Percentiles rank a stretch among this genome's conserved stretches.
Conservation (phyloP, 441 rosid genomes). For the Eruca vesicaria region DNA sequence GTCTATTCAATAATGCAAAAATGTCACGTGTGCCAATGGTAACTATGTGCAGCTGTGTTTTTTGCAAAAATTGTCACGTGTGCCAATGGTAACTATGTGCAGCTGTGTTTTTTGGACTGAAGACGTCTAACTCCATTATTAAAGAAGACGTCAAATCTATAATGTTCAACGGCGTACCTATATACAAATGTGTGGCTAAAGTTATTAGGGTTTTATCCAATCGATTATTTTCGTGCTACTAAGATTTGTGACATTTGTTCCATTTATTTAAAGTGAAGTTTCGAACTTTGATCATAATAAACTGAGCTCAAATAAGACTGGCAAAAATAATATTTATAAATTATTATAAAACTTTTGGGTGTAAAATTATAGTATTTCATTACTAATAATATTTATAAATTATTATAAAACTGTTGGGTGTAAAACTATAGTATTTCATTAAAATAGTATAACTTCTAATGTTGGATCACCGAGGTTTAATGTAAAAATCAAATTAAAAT, state of each 20-base stretch:
- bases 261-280: background rate
- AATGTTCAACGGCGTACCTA: slow-evolving; percentile 3
- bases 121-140: background rate
- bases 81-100: background rate
- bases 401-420: no score
- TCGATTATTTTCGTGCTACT: background rate
- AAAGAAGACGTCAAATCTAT: background rate
- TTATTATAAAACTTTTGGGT: no score
- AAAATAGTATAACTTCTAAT: no score
- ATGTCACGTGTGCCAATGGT: slow-evolving; percentile 22
- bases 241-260: background rate
- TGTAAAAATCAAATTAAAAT: no score
- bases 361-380: no score
- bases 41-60: background rate
- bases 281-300: background rate
- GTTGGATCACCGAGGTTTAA: no score
- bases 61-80: slow-evolving; percentile 18
- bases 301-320: background rate
- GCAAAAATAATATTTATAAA: background rate
- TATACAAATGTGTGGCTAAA: background rate
- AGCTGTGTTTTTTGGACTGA: background rate
- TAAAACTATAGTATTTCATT: no score
- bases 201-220: background rate
- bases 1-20: background rate
- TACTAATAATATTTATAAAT: no score